These are phyloP conservation scores for Medicago lupulina DNA, from an alignment of 306 rosid genomes.

Conservation along the genomic window DNA sequence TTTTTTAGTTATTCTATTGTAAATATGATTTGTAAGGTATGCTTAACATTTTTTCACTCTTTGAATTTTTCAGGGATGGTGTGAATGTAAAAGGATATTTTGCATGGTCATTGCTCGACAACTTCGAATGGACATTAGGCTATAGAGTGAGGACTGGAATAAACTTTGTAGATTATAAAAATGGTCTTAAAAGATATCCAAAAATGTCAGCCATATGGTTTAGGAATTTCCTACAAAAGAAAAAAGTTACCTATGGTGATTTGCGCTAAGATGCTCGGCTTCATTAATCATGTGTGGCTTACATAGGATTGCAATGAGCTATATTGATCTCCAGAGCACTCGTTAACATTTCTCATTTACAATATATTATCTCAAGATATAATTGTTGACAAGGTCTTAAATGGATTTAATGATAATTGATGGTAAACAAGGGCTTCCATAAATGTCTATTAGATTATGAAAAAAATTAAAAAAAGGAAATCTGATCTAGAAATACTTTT, in stretches of 20 bases:
- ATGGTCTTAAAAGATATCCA: conserved; percentile 54
- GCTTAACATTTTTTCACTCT: neutral
- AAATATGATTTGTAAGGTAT: neutral
- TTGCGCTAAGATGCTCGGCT: neutral
- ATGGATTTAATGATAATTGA: too few species aligned
- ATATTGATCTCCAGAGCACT: too few species aligned
- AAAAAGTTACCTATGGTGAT: conserved; percentile 6
- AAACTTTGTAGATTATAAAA: conserved; percentile 53
- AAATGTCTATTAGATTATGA: too few species aligned
- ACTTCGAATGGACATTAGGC: conserved; percentile 64
- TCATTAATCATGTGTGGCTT: neutral
- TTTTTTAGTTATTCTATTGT: neutral
- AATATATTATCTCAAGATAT: neutral
- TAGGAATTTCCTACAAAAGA: conserved; percentile 24
- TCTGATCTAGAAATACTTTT: too few species aligned
- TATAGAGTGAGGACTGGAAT: conserved; percentile 55
- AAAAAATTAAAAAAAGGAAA: too few species aligned
- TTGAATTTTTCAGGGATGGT: conserved; percentile 46
- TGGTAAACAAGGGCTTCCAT: too few species aligned
- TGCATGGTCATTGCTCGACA: conserved; percentile 75
- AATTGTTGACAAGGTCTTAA: neutral
- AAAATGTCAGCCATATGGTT: conserved; percentile 52
- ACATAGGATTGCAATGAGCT: conserved; percentile 9
- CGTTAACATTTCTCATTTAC: too few species aligned
- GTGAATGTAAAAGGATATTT: conserved; percentile 67